Evolutionary conservation across 2,329 filamentous ascomycete genomes (phyloP), one percentile per base, ranked within the genome.

Genomic region (Botrytis tulipae): DNA sequence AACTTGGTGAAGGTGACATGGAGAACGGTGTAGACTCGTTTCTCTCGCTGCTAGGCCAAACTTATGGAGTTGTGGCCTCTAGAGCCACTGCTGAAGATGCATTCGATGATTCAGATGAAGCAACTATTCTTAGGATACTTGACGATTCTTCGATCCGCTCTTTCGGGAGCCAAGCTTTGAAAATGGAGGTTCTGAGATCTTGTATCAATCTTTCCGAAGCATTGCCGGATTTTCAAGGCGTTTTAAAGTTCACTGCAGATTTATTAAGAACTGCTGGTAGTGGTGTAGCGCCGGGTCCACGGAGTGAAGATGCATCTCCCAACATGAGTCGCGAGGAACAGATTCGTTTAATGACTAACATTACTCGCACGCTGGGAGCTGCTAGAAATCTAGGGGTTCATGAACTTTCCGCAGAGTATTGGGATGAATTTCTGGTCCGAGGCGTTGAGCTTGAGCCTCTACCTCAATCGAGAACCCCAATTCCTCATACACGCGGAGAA

Each of bases 181-280:
- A 98, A 82, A 87, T 97, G 71, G 93, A 97, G 80, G 90, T 98
- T 70, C 85, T 98, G 18, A 89, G 93, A 76, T 91, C 92, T n/a
- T 97, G 95, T 79, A 94, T 97, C 78, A 94, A 94, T 81, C 93
- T 98, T 75, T 97, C 93, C 71, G 96, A 99, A 84, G 95, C 96
- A 0, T 85, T 98, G 71, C 95, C 95, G 1, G 95, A 98, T 81
- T 96, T 97, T 78, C 87, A 92, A 66, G 95, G 95, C 8, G 93
- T 98, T n/a, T 84, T 98, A 35, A 90, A 90, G 74, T 97, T 95
- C 81, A 97, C 94, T 0, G 91, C 94, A 76, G 90, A 97, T 78
- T 84, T 98, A 37, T 84, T 99, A 74, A 90, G 93, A 69, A 93
- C 93, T 20, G 93, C 93, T 66, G 94, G 95, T 44, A 92, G 91